phyloP scores from a whole-genome alignment of 2,329 filamentous ascomycete species.

The Cercospora beticola region DNA sequence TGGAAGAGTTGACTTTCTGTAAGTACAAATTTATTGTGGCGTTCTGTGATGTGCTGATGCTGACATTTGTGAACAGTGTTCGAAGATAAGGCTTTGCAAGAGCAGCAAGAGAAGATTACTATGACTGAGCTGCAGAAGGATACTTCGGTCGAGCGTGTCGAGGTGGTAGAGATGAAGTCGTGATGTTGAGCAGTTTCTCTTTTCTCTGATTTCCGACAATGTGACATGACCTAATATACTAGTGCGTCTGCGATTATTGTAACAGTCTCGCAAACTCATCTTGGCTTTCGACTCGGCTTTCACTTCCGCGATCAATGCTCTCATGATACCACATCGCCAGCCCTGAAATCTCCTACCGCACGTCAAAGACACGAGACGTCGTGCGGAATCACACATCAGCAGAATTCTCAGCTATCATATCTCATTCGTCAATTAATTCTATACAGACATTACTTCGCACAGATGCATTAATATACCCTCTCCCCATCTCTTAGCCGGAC shows the following conservation, averaged over 20 bases:
- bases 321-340: background rate
- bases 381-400: background rate
- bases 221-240: background rate
- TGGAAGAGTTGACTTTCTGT: slow-evolving; percentile 51
- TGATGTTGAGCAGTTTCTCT: background rate
- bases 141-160: background rate
- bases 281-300: background rate
- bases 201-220: background rate
- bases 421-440: background rate
- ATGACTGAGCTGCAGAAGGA: slow-evolving; percentile 1
- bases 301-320: background rate
- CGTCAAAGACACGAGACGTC: background rate
- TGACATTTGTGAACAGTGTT: slow-evolving; percentile 10
- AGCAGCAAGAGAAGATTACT: slow-evolving; percentile 8
- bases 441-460: background rate
- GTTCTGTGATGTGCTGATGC: background rate
- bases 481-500: slow-evolving; percentile 11
- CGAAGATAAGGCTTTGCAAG: slow-evolving; percentile 31
- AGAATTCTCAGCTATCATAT: background rate
- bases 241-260: background rate
- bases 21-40: slow-evolving; percentile 24
- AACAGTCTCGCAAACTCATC: background rate
- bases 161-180: background rate
- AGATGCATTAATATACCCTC: slow-evolving; percentile 11
- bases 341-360: background rate